Percentiles rank a stretch among this genome's conserved stretches.
These are phyloP conservation scores for Castanea mollissima DNA, from an alignment of 306 rosid species.

Conservation along the genomic window DNA sequence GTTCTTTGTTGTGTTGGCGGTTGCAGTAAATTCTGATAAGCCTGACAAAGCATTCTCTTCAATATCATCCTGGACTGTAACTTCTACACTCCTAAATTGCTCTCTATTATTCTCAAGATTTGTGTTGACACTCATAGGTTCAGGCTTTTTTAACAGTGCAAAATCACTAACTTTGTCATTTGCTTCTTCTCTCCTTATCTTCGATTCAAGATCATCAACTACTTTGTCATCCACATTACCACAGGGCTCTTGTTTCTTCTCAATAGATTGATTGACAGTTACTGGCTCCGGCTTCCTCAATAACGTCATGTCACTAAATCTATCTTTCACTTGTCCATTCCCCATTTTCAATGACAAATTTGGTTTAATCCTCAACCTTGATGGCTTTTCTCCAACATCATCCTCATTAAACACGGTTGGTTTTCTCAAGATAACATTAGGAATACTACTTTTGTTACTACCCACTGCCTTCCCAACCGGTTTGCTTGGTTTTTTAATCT, in stretches of 20 bases:
- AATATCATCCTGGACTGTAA: slow-evolving; percentile 20
- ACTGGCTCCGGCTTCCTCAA: slow-evolving; percentile 74
- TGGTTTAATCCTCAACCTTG: slow-evolving; percentile 62
- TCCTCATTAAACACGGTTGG: slow-evolving; percentile 51
- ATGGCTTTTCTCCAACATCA: slow-evolving; percentile 33
- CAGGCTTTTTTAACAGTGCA: slow-evolving; percentile 55
- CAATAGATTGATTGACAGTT: slow-evolving; percentile 25
- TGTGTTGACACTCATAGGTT: slow-evolving; percentile 11
- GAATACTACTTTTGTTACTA: slow-evolving; percentile 48
- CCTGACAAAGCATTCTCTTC: slow-evolving; percentile 12
- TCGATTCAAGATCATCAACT: slow-evolving; percentile 29
- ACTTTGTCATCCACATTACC: slow-evolving; percentile 25
- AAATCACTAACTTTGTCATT: slow-evolving; percentile 30
- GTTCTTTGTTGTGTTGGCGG: slow-evolving; percentile 1
- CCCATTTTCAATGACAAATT: slow-evolving; percentile 66
- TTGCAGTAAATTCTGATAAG: slow-evolving; percentile 10
- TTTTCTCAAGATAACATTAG: slow-evolving; percentile 82
- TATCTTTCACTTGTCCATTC: slow-evolving; percentile 44
- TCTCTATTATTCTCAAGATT: slow-evolving; percentile 11
- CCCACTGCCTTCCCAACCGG: slow-evolving; percentile 30
- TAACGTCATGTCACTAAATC: slow-evolving; percentile 74
- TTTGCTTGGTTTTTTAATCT: slow-evolving; percentile 47
- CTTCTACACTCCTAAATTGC: slow-evolving; percentile 25
- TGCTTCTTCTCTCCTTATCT: slow-evolving; percentile 34
- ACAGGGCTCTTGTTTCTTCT: slow-evolving; percentile 28